These are phyloP conservation scores for Sugiyamaella mastotermitis DNA, from an alignment of 805 yeast genomes.

Conservation along the genomic window DNA sequence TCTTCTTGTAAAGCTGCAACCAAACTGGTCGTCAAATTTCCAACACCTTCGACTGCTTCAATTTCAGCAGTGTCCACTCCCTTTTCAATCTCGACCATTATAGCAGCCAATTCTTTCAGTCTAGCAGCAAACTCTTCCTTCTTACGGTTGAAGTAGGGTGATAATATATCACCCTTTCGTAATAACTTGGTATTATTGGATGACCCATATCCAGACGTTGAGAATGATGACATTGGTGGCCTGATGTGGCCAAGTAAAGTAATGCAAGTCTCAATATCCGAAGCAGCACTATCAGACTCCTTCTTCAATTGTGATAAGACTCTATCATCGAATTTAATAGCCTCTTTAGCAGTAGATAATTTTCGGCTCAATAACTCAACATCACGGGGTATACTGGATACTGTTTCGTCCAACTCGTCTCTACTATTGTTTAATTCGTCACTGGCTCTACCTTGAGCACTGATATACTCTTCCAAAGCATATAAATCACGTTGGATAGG, in stretches of 20 bases:
- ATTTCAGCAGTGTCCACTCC: constrained; percentile 29
- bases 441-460: constrained; percentile 46
- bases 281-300: constrained; percentile 18
- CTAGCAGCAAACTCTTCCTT: constrained; percentile 38
- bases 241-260: constrained; percentile 18
- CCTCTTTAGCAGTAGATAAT: constrained; percentile 44
- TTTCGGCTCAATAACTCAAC: constrained; percentile 46
- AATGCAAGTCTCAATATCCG: constrained; percentile 27
- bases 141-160: constrained; percentile 44
- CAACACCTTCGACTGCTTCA: constrained; percentile 16
- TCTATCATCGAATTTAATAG: constrained; percentile 42
- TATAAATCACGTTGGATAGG: constrained; percentile 48
- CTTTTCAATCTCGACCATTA: constrained; percentile 29
- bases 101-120: constrained; percentile 30
- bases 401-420: constrained; percentile 38
- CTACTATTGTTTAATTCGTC: constrained; percentile 41
- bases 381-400: constrained; percentile 50
- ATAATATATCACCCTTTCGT: constrained; percentile 38
- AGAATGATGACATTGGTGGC: constrained; percentile 1
- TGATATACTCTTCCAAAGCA: constrained; percentile 48
- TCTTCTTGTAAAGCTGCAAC: constrained; percentile 42
- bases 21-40: constrained; percentile 20
- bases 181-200: constrained; percentile 2
- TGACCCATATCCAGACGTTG: neutral
- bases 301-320: constrained; percentile 26